These are phyloP conservation scores for Kuraishia floccosa DNA, from an alignment of 805 yeast species.

Conservation along the genomic window DNA sequence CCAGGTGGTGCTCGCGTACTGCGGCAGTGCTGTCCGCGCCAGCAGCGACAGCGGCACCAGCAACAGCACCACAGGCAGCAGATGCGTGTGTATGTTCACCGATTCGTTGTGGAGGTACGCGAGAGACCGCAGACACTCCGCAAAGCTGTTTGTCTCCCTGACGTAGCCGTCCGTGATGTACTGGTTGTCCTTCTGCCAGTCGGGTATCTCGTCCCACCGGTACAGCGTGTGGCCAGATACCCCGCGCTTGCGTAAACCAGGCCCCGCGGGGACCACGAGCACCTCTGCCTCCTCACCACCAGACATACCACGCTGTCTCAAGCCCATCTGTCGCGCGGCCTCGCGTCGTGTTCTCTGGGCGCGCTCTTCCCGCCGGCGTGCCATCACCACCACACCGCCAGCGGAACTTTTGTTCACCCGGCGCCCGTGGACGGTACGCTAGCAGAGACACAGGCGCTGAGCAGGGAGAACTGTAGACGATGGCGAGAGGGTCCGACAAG, in stretches of 20 bases:
- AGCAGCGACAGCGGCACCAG: constrained; percentile 8
- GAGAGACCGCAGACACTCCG: constrained; percentile 27
- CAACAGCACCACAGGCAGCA: constrained; percentile 29
- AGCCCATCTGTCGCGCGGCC: too few relatives aligned
- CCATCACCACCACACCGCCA: too few relatives aligned
- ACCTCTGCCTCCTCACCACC: too few relatives aligned
- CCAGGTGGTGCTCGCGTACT: constrained; percentile 11
- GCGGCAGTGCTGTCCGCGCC: constrained; percentile 10
- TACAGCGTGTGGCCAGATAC: constrained; percentile 7
- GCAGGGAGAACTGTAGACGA: too few relatives aligned
- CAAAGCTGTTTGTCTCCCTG: constrained; percentile 28
- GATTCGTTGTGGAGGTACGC: constrained; percentile 40
- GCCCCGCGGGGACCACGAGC: too few relatives aligned
- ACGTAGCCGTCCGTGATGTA: constrained; percentile 40
- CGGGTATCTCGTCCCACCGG: constrained; percentile 31
- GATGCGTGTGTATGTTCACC: constrained; percentile 39
- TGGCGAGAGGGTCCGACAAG: constrained; percentile 6
- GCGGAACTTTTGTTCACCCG: too few relatives aligned
- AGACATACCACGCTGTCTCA: too few relatives aligned
- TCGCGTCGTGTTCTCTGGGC: too few relatives aligned
- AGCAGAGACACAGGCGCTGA: too few relatives aligned
- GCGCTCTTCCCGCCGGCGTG: too few relatives aligned
- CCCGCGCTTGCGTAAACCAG: too few relatives aligned
- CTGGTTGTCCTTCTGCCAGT: constrained; percentile 49
- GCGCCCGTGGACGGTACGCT: too few relatives aligned